Percentiles rank a stretch among this genome's conserved stretches.
Evolutionary conservation across 2,329 filamentous ascomycete genomes (phyloP).

Genomic region (Aulographum hederae): DNA sequence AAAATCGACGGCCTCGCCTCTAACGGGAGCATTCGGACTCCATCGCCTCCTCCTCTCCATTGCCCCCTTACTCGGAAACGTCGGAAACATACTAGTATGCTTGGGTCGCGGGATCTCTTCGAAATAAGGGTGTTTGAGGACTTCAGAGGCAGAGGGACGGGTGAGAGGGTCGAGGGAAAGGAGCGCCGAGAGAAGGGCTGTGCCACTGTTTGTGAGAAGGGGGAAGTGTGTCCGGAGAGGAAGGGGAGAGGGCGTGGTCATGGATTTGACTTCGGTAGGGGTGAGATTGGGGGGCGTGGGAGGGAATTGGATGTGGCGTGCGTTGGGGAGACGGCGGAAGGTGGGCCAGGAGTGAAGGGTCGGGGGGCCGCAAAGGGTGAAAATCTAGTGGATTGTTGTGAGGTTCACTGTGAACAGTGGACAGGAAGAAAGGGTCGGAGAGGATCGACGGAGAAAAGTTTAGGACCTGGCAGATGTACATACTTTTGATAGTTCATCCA

Average conservation of each 20-base stretch:
- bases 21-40: slow-evolving; percentile 66
- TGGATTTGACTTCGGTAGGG: slow-evolving; percentile 11
- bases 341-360: slow-evolving; percentile 68
- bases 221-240: slow-evolving; percentile 66
- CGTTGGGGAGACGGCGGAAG: slow-evolving; percentile 77
- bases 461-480: slow-evolving; percentile 18
- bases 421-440: slow-evolving; percentile 1
- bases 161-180: slow-evolving; percentile 56
- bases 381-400: no score
- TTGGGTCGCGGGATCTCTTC: slow-evolving; percentile 78
- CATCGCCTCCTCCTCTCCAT: slow-evolving; percentile 57
- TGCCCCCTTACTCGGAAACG: slow-evolving; percentile 88
- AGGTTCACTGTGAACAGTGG: slow-evolving; percentile 4
- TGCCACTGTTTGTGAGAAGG: slow-evolving; percentile 58
- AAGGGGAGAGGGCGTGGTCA: slow-evolving; percentile 24
- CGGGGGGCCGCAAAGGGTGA: slow-evolving; percentile 75
- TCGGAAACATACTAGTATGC: slow-evolving; percentile 82
- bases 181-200: slow-evolving; percentile 47
- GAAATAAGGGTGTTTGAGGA: slow-evolving; percentile 73
- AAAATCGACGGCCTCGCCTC: slow-evolving; percentile 47
- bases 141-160: slow-evolving; percentile 53
- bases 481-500: slow-evolving; percentile 71
- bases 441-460: slow-evolving; percentile 7
- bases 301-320: slow-evolving; percentile 53
- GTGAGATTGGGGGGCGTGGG: slow-evolving; percentile 28